Evolutionary conservation across 306 rosid genomes (phyloP).

Genomic region (Betula pendula): DNA sequence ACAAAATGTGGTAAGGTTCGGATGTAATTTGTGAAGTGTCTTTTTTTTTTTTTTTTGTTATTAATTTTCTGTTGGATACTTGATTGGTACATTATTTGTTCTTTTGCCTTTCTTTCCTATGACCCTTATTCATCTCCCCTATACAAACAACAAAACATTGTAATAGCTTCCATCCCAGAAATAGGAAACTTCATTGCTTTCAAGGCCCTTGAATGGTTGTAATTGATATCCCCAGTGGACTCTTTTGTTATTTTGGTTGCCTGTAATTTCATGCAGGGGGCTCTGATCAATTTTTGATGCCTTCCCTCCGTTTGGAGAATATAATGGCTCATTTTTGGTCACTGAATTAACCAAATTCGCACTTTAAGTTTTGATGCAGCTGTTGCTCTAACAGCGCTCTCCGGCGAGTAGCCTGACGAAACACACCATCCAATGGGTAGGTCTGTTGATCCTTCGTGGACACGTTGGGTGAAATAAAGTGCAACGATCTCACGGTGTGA

Average conservation of each 20-base stretch:
- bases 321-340: too few species aligned
- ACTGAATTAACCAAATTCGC: background rate
- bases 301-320: too few species aligned
- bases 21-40: too few species aligned
- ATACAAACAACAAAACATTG: background rate
- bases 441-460: conserved; percentile 42
- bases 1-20: too few species aligned
- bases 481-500: conserved; percentile 31
- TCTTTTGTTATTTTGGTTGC: background rate
- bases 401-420: conserved; percentile 18
- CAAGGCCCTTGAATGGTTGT: background rate
- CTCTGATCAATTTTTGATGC: background rate
- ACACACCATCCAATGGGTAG: conserved; percentile 38
- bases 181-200: background rate
- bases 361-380: conserved; percentile 29
- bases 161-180: background rate
- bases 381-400: conserved; percentile 20
- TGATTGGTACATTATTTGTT: background rate
- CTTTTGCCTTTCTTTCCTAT: background rate
- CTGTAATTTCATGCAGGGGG: background rate
- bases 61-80: background rate
- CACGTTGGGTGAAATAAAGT: conserved; percentile 49
- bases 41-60: too few species aligned
- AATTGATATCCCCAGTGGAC: background rate
- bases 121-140: too few species aligned